Conservation (phyloP, 495 filamentous ascomycete genomes). For the Apiosordaria backusii region DNA sequence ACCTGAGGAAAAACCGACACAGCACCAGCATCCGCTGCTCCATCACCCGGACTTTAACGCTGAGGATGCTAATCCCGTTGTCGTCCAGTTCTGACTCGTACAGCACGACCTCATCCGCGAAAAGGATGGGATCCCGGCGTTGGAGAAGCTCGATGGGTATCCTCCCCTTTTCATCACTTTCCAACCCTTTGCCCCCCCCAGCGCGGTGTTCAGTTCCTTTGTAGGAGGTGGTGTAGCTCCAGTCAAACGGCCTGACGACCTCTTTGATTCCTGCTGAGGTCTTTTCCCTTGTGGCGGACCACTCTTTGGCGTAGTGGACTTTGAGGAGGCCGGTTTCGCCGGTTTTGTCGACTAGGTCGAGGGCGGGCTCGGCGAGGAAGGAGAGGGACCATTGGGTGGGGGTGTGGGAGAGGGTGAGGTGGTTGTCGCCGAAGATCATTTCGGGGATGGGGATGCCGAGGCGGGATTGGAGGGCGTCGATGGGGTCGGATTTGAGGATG, state of each 20-base stretch:
- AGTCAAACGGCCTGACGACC: slow-evolving; percentile 93
- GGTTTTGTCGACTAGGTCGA: slow-evolving; percentile 91
- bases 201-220: slow-evolving; percentile 54
- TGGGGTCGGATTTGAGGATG: slow-evolving; percentile 85
- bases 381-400: slow-evolving; percentile 66
- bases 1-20: slow-evolving; percentile 83
- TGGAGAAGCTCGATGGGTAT: slow-evolving; percentile 84
- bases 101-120: slow-evolving; percentile 90
- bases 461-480: slow-evolving; percentile 75
- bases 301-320: slow-evolving; percentile 87
- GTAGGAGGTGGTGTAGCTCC: slow-evolving; percentile 91
- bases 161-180: slow-evolving; percentile 21
- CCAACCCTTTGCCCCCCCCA: background rate
- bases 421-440: slow-evolving; percentile 99
- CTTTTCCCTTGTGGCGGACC: slow-evolving; percentile 80
- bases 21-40: slow-evolving; percentile 78
- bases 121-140: slow-evolving; percentile 80
- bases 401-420: slow-evolving; percentile 66
- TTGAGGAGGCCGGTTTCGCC: slow-evolving; percentile 73
- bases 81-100: slow-evolving; percentile 98
- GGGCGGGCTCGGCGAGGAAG: slow-evolving; percentile 82
- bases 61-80: slow-evolving; percentile 87
- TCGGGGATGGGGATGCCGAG: slow-evolving; percentile 87
- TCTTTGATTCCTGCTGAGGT: slow-evolving; percentile 87
- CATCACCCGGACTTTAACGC: slow-evolving; percentile 89